Percentiles rank a stretch among this genome's conserved stretches.
phyloP scores from a whole-genome alignment of 495 filamentous ascomycete genomes.

The Sordaria brevicollis region DNA sequence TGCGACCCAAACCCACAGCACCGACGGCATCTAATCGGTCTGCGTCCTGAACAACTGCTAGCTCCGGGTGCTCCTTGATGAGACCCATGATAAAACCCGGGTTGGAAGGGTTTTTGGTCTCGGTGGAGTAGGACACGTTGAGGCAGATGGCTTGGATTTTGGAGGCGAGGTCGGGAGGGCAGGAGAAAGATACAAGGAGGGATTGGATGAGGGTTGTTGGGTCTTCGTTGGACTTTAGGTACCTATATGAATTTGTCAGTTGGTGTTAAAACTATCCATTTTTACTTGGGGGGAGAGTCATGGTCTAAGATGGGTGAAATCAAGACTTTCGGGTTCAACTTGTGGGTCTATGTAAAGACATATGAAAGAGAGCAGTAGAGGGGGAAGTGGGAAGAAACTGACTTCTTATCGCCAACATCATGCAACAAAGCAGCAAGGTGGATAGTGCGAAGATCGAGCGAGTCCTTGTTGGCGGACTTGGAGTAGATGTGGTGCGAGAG shows the following conservation, averaged over 20 bases:
- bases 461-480: slow-evolving; percentile 27
- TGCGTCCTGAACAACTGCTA: slow-evolving; percentile 81
- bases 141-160: slow-evolving; percentile 59
- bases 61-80: slow-evolving; percentile 53
- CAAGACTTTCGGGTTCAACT: neutral
- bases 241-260: slow-evolving; percentile 22
- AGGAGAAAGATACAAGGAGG: slow-evolving; percentile 49
- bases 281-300: too few relatives aligned
- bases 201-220: slow-evolving; percentile 43
- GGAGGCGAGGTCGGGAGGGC: slow-evolving; percentile 41
- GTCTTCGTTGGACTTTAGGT: slow-evolving; percentile 43
- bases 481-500: slow-evolving; percentile 54
- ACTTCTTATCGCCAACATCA: slow-evolving; percentile 78
- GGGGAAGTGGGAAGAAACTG: neutral
- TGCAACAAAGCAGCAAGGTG: slow-evolving; percentile 71
- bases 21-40: slow-evolving; percentile 85
- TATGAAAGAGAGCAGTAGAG: neutral
- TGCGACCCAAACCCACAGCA: slow-evolving; percentile 67
- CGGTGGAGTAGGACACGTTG: slow-evolving; percentile 69
- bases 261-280: too few relatives aligned
- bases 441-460: slow-evolving; percentile 44
- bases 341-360: neutral
- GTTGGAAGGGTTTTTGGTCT: slow-evolving; percentile 46
- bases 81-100: slow-evolving; percentile 31
- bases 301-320: neutral